Base-by-base conservation (phyloP, 176 grass and related monocot genomes). In the Ananas comosus region DNA sequence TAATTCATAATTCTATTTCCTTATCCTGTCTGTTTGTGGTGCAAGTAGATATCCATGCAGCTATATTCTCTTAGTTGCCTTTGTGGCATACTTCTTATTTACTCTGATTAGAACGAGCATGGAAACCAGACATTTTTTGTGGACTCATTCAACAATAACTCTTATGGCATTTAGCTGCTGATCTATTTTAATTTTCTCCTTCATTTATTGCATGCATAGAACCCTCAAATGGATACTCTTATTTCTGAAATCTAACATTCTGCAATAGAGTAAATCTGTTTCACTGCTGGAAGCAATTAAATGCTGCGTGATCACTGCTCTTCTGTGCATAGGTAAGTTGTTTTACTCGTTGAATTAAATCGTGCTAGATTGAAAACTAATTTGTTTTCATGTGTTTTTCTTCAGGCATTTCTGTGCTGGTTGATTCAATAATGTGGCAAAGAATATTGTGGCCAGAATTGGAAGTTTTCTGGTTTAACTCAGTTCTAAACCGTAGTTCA, bases 381-480 rank as follows among this genome's bases (percentile, higher is more conserved):
- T 76, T 47, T 77, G 66, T 53, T 58, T 50, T 51, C 11, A 22
- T 76, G 51, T 68, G 42, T 48, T 61, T 79, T 48, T 68, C 2
- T 68, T 79, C 87, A 93, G 89, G 87, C 64, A 77, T 78, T 66
- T 93, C 89, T 0, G 33, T 84, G 19, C 66, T 93, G 33, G 50
- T 99, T 75, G 94, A 99, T 57, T 84, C 87, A 51, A 85, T 88
- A 85, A 82, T 99, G 86, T 99, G 94, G 94, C 77, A 72, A 59
- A 82, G 89, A 77, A 78, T 85, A 66, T 66, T 93, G 66, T 99
- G 94, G 94, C 94, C 94, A 74, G 94, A 99, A 80, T 87, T 99
- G 73, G 82, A 99, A 81, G 89, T 93, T 80, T 81, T 99, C 54
- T 99, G 84, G 90, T 99, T 99, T 86, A 99, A 99, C 77, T 93